Conservation (phyloP, 1,284 basidiomycete genomes). For the Boletus hoseneyae region DNA sequence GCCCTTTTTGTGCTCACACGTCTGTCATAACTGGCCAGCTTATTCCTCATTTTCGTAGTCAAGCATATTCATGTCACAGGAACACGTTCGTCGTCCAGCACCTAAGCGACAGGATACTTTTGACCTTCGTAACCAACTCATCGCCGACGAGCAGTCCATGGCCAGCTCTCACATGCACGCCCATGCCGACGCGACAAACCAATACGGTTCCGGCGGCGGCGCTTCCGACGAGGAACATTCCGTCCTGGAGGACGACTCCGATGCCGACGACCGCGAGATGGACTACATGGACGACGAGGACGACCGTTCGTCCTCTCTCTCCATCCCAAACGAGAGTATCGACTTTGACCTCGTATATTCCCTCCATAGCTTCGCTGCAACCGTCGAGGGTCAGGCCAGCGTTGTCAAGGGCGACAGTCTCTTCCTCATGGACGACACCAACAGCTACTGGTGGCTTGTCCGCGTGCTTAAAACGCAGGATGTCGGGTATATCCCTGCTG, state of each 20-base stretch:
- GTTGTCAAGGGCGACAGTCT: slow-evolving; percentile 96
- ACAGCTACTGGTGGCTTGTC: slow-evolving; percentile 98
- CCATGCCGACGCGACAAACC: slow-evolving; percentile 52
- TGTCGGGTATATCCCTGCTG: slow-evolving; percentile 98
- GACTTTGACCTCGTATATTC: slow-evolving; percentile 90
- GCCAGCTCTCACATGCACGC: slow-evolving; percentile 48
- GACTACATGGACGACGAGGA: slow-evolving; percentile 69
- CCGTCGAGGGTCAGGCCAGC: slow-evolving; percentile 94
- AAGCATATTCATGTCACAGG: slow-evolving; percentile 26
- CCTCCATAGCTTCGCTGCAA: slow-evolving; percentile 90
- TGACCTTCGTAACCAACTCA: slow-evolving; percentile 65
- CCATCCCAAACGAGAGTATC: slow-evolving; percentile 86
- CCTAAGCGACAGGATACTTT: slow-evolving; percentile 58
- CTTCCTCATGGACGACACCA: slow-evolving; percentile 92
- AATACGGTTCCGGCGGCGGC: slow-evolving; percentile 31
- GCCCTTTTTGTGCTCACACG: slow-evolving; percentile 2
- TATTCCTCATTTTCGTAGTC: no score
- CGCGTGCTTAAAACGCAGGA: slow-evolving; percentile 96
- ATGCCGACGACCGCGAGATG: slow-evolving; percentile 58
- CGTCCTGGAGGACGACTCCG: slow-evolving; percentile 74
- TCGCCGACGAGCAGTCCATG: slow-evolving; percentile 52
- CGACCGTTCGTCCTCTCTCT: slow-evolving; percentile 76
- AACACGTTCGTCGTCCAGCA: slow-evolving; percentile 18
- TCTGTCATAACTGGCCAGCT: no score
- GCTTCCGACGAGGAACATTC: slow-evolving; percentile 72